Evolutionary conservation across 371 early-diverging fungal species (phyloP).

Genomic region (Rozella allomycis): DNA sequence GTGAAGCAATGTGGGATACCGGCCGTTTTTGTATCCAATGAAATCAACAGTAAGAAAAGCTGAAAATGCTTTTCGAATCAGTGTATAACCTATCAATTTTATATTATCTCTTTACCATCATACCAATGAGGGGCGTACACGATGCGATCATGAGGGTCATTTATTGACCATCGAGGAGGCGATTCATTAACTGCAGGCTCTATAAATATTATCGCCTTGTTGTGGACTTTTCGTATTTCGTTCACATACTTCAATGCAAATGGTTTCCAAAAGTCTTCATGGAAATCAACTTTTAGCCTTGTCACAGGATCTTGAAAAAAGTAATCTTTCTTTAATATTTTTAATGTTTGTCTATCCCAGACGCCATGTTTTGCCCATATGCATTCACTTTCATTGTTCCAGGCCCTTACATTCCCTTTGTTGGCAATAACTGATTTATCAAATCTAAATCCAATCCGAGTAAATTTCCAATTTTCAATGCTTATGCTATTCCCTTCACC

Average conservation of each 20-base stretch:
- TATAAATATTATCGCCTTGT: slow-evolving; percentile 33
- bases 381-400: slow-evolving; percentile 36
- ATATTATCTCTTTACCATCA: too few species aligned
- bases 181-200: slow-evolving; percentile 38
- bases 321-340: slow-evolving; percentile 22
- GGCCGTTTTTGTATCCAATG: slow-evolving; percentile 37
- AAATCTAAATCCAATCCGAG: slow-evolving; percentile 32
- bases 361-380: slow-evolving; percentile 45
- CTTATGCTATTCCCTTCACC: slow-evolving; percentile 29
- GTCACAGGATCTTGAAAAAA: slow-evolving; percentile 27
- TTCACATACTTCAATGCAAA: slow-evolving; percentile 21
- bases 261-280: slow-evolving; percentile 26
- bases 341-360: slow-evolving; percentile 22
- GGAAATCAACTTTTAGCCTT: slow-evolving; percentile 15
- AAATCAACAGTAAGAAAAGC: slow-evolving; percentile 34
- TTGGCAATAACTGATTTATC: slow-evolving; percentile 17
- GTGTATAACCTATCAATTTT: too few species aligned
- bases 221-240: slow-evolving; percentile 20
- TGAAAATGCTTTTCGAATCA: slow-evolving; percentile 38
- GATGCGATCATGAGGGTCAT: slow-evolving; percentile 31
- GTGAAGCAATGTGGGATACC: slow-evolving; percentile 26
- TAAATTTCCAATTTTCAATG: slow-evolving; percentile 33
- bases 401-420: slow-evolving; percentile 22
- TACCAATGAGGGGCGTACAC: slow-evolving; percentile 55
- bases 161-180: slow-evolving; percentile 29